These are phyloP conservation scores for Mortierella sp. DNA, from an alignment of 371 early-diverging fungal genomes.

Conservation along the genomic window DNA sequence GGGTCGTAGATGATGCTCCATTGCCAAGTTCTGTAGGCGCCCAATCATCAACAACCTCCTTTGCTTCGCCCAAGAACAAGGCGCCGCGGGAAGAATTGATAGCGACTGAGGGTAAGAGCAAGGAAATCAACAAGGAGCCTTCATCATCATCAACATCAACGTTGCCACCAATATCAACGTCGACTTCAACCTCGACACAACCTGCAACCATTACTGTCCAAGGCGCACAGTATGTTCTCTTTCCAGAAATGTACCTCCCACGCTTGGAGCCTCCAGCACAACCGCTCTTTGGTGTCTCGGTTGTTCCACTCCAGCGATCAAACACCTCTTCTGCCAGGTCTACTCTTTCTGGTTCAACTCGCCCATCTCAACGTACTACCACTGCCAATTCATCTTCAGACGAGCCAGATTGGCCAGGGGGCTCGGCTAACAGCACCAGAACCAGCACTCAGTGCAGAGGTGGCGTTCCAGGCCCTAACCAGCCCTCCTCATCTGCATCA, in stretches of 20 bases:
- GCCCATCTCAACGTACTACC: not conserved
- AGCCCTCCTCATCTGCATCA: conserved; percentile 10
- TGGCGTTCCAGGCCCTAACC: not conserved
- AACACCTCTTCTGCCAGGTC: not conserved
- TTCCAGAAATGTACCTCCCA: conserved; percentile 52
- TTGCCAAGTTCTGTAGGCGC: not conserved
- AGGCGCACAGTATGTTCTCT: conserved; percentile 28
- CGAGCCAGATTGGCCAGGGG: not conserved
- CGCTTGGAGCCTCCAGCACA: conserved; percentile 28
- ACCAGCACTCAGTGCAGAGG: not conserved
- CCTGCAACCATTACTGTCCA: conserved; percentile 3
- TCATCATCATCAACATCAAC: not conserved
- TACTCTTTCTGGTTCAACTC: not conserved
- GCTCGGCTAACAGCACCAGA: not conserved
- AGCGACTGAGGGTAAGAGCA: not conserved
- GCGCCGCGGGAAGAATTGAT: not conserved
- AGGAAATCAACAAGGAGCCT: no score
- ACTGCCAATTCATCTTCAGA: not conserved
- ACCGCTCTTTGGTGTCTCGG: conserved; percentile 39
- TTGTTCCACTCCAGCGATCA: conserved; percentile 20
- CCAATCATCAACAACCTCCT: not conserved
- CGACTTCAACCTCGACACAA: not conserved
- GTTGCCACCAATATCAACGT: not conserved
- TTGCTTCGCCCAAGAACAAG: not conserved
- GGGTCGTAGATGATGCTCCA: conserved; percentile 26